Base-by-base conservation (phyloP, 768 basidiomycete species). In the Tricholoma furcatifolium region DNA sequence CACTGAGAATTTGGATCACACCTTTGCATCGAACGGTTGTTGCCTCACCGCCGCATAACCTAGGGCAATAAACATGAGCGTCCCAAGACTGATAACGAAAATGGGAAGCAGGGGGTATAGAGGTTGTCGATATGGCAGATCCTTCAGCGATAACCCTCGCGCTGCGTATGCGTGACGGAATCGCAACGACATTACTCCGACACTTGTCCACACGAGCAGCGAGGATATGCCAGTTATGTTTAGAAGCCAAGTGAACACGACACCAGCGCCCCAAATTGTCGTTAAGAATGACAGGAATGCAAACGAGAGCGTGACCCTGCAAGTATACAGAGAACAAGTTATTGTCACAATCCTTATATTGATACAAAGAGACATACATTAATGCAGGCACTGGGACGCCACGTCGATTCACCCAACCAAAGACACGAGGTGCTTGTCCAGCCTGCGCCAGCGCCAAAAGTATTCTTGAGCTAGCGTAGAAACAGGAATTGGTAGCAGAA, bases 221-320 rank as follows among this genome's bases (percentile, higher is more conserved):
- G 83, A 81, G 1, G 81, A 84, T 41, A 88, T 81, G 38, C 86
- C 84, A 7, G 81, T 82, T 47, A 87, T 69, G 57, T 84, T 82
- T 45, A 85, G 68, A 9, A 87, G 70, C 85, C 80, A 81, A 2
- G 74, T 76, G 57, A 83, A 82, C 38, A 78, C 78, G 50, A 79
- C 62, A 11, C 78, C 78, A 42, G 75, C 71, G 14, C 81, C 77
- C 81, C 81, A 83, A 54, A 84, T 78, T 5, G 80, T 80, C 5
- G 83, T 79, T 38, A 81, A 61, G 67, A 81, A 83, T 0, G 82
- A 78, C 39, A 84, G 64, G 51, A 66, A 77, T 0, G 78, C 70
- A 52, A 80, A 70, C 0, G 69, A 74, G 3, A 83, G 73, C 7
- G 80, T 70, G 54, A 79, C 64, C 6, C 81, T 82, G 54, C 44